Evolutionary conservation across 2,329 filamentous ascomycete species (phyloP).

Genomic region (Fusarium gaditjirri): DNA sequence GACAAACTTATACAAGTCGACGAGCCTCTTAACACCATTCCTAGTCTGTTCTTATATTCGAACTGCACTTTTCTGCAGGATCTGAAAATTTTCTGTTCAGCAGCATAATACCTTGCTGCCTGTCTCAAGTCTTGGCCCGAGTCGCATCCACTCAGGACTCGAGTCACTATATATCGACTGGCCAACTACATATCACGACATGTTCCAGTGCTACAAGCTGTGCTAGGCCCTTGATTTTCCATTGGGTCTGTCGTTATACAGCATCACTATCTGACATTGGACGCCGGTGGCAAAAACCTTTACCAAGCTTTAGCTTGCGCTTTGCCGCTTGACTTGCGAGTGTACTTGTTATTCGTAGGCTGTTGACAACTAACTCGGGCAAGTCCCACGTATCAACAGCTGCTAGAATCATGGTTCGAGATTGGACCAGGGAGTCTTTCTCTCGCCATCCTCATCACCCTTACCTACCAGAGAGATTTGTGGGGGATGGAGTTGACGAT

Average conservation of each 20-base stretch:
- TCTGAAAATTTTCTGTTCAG: background rate
- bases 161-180: background rate
- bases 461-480: constrained; percentile 47
- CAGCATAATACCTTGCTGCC: background rate
- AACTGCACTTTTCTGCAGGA: background rate
- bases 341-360: background rate
- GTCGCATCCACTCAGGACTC: background rate
- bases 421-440: constrained; percentile 53
- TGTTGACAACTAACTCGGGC: background rate
- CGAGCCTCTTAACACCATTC: background rate
- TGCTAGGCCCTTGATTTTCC: background rate
- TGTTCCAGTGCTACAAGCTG: constrained; percentile 17
- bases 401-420: constrained; percentile 52
- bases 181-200: constrained; percentile 12
- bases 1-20: constrained; percentile 2
- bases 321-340: constrained; percentile 1
- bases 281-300: background rate
- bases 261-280: background rate
- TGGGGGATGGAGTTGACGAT: constrained; percentile 46
- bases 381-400: background rate
- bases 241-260: background rate
- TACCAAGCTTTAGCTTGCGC: background rate
- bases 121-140: background rate
- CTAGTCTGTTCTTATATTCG: constrained; percentile 1
- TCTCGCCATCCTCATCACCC: constrained; percentile 51